Base-by-base conservation (phyloP, 2,329 filamentous ascomycete species). In the Diaporthe vexans region DNA sequence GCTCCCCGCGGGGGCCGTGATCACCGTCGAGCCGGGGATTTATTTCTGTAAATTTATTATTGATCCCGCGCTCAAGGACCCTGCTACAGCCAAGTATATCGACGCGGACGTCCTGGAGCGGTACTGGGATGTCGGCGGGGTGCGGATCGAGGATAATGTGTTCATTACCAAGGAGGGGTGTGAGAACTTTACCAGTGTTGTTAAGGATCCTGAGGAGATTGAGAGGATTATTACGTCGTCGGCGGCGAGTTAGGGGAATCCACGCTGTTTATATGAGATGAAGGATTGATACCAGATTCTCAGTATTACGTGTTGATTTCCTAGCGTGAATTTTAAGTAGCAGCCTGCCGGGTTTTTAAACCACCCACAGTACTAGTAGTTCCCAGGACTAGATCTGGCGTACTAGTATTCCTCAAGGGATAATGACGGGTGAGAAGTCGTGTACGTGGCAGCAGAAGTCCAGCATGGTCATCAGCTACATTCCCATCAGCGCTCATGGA, bases 21-120 rank as follows among this genome's bases (percentile, higher is more conserved):
- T 99, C 71, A 99, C 97, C 0, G 96, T 98, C 52, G 97, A 99
- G 86, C 97, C 97, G 17, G 97, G 97, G 63, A 92, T 96, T 76
- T 98, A 98, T 85, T 98, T 98, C 83, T 97, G 94, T 84, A 90
- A 91, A 26, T 98, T 95, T 81, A 97, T 97, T 77, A 94, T 98
- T 76, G 90, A 93, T 58, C 94, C 95, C 0, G 97, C 93, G 81
- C 86, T 97, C 17, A 87, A 91, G 63, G 91, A 95, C 77, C 91
- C 93, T 0, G 89, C 90, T 63, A 91, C 95, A 79, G 88, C 90
- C 71, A 91, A 93, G 80, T 97, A 91, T 80, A 97, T 98, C 79
- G 91, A 98, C 80, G 85, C 87, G 54, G 84, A 87, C 26, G 93
- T 95, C 1, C 83, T 98, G 52, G 88, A 94, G 17, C 90, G 89